These are phyloP conservation scores for Trichoderma pleuroti DNA, from an alignment of 2,329 filamentous ascomycete genomes.

Conservation along the genomic window DNA sequence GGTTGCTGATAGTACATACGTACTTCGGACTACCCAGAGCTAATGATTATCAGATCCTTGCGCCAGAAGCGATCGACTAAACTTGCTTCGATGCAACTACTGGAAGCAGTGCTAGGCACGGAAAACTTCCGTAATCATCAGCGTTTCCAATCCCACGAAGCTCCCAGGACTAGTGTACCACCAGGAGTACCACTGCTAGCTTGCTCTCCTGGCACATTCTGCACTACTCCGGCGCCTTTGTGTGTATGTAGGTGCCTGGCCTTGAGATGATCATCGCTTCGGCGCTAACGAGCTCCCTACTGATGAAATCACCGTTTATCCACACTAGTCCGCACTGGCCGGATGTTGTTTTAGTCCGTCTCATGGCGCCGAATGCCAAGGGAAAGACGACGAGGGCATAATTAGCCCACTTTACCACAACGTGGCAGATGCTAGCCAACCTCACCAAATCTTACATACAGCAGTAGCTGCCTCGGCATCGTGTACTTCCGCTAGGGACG, in stretches of 20 bases:
- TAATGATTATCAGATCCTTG: not conserved
- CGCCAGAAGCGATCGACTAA: not conserved
- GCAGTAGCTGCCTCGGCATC: constrained; percentile 1
- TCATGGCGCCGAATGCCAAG: not conserved
- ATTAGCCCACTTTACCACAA: constrained; percentile 6
- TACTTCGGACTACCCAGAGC: not conserved
- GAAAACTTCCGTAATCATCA: not conserved
- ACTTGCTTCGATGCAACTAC: not conserved
- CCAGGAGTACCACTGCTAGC: not conserved
- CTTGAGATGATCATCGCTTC: not conserved
- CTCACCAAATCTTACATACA: constrained; percentile 1
- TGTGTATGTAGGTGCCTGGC: not conserved
- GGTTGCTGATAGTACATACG: too few relatives aligned
- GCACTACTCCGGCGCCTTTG: not conserved
- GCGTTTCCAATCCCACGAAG: not conserved
- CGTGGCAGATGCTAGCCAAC: not conserved
- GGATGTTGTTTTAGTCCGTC: not conserved
- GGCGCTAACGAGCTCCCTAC: not conserved
- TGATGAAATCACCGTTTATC: not conserved
- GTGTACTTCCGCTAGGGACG: not conserved
- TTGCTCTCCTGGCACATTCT: not conserved
- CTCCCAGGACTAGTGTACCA: not conserved
- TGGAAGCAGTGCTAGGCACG: not conserved
- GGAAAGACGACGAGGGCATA: not conserved
- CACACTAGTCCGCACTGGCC: not conserved